phyloP scores from a whole-genome alignment of 2,329 filamentous ascomycete genomes.

The Fusarium caatingaense region DNA sequence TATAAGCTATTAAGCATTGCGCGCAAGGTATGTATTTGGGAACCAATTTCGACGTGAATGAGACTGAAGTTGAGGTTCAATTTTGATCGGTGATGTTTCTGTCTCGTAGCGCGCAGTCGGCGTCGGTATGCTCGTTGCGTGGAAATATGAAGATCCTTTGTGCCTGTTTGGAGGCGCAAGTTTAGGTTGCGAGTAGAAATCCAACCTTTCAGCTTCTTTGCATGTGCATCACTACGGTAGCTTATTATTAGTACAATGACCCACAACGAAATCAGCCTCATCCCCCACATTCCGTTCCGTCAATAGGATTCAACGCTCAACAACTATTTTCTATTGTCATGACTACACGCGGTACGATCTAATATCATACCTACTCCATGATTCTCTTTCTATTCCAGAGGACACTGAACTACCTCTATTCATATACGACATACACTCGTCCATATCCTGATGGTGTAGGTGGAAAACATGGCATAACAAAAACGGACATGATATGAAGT shows the following conservation, averaged over 20 bases:
- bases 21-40: background rate
- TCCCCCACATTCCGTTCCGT: background rate
- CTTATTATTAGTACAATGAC: background rate
- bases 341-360: background rate
- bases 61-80: too few relatives aligned
- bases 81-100: background rate
- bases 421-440: background rate
- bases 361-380: background rate
- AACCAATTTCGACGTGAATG: background rate
- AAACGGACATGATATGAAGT: background rate
- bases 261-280: background rate
- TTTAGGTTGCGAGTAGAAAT: background rate
- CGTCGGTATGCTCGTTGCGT: background rate
- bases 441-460: background rate
- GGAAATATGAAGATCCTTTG: background rate
- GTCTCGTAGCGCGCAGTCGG: background rate
- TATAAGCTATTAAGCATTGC: conserved; percentile 29
- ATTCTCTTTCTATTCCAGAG: background rate
- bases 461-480: background rate
- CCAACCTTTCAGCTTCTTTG: background rate
- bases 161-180: background rate
- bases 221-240: background rate
- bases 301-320: background rate
- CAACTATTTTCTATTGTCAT: background rate
- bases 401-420: background rate